Conservation (phyloP, 1,139 yeast species). For the Starmera stellimalicola region DNA sequence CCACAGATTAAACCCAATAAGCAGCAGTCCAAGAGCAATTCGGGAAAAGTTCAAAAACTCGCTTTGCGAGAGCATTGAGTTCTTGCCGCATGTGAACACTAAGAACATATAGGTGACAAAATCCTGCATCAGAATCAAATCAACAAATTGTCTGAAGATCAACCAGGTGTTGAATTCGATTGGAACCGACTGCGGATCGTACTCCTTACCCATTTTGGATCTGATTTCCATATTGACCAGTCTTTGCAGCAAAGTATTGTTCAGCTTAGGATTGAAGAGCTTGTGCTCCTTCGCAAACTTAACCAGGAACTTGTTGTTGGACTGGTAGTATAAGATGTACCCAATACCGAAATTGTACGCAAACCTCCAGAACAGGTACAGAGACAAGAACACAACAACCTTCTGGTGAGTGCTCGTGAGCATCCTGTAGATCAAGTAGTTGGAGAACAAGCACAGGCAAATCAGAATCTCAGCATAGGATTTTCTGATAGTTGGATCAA, state of each 20-base stretch:
- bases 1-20: constrained; percentile 72
- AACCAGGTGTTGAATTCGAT: constrained; percentile 81
- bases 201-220: constrained; percentile 51
- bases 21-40: constrained; percentile 32
- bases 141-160: constrained; percentile 70
- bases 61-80: constrained; percentile 18
- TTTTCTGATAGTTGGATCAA: constrained; percentile 69
- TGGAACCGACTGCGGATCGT: constrained; percentile 46
- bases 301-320: constrained; percentile 48
- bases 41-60: constrained; percentile 31
- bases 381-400: constrained; percentile 33
- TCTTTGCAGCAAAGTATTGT: constrained; percentile 29
- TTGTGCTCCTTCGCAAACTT: constrained; percentile 38
- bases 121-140: constrained; percentile 79
- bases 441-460: constrained; percentile 40
- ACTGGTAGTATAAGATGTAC: constrained; percentile 55
- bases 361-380: constrained; percentile 70
- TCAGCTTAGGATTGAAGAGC: constrained; percentile 33
- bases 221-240: constrained; percentile 40
- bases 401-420: constrained; percentile 19
- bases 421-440: constrained; percentile 40
- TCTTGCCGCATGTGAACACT: constrained; percentile 49
- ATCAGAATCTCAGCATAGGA: constrained; percentile 58
- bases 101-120: constrained; percentile 68
- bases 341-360: constrained; percentile 80